Percentiles rank a stretch among this genome's conserved stretches.
These are phyloP conservation scores for Penicillium sp. DNA, from an alignment of 2,329 filamentous ascomycete genomes.

Conservation along the genomic window DNA sequence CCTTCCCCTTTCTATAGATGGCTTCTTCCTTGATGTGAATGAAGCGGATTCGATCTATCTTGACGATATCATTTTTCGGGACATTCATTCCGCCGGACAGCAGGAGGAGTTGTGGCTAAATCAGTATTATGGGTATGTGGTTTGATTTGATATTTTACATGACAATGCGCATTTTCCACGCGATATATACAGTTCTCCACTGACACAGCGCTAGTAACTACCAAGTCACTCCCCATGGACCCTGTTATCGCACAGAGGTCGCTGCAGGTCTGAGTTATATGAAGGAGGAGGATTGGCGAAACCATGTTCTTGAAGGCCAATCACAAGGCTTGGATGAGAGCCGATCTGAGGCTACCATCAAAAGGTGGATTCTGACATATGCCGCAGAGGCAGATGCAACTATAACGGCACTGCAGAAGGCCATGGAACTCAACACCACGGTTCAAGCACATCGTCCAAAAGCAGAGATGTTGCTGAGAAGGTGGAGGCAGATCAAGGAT, in stretches of 20 bases:
- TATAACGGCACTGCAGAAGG: constrained; percentile 23
- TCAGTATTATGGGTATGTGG: constrained; percentile 40
- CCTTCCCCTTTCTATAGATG: constrained; percentile 30
- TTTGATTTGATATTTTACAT: constrained; percentile 6
- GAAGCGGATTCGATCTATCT: constrained; percentile 41
- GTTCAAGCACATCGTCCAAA: constrained; percentile 22
- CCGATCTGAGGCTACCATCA: constrained; percentile 34
- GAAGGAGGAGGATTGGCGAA: constrained; percentile 38
- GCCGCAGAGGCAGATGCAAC: constrained; percentile 32
- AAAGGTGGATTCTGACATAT: constrained; percentile 37
- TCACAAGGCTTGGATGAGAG: constrained; percentile 28
- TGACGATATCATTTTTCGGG: constrained; percentile 41
- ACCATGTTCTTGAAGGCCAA: constrained; percentile 39
- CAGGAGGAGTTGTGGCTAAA: constrained; percentile 35
- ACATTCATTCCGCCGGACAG: constrained; percentile 25
- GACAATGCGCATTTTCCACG: neutral
- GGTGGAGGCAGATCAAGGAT: constrained; percentile 41
- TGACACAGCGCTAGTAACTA: constrained; percentile 37
- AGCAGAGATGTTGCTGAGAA: constrained; percentile 28
- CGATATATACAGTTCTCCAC: neutral
- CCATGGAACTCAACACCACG: constrained; percentile 15
- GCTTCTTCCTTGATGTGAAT: constrained; percentile 43
- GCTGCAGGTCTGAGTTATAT: constrained; percentile 42
- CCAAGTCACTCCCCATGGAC: constrained; percentile 36
- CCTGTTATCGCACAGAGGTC: constrained; percentile 45